These are phyloP conservation scores for Serendipita vermifera DNA, from an alignment of 768 basidiomycete genomes.

Conservation along the genomic window DNA sequence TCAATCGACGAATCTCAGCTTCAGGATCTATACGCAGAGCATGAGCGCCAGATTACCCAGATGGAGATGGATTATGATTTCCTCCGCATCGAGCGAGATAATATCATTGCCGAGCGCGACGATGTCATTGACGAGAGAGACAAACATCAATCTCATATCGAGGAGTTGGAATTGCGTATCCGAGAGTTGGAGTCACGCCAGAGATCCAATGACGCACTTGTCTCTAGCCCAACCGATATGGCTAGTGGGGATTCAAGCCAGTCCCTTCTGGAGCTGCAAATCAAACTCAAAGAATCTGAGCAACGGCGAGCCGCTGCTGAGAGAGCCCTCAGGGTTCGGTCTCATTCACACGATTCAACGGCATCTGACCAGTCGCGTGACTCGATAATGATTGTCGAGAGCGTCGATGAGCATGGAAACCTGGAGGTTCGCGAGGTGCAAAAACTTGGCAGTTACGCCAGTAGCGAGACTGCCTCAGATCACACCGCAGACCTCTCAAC, in stretches of 20 bases:
- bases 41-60: constrained; percentile 3
- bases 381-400: background rate
- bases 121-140: background rate
- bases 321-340: background rate
- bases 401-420: background rate
- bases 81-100: constrained; percentile 5
- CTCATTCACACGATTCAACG: background rate
- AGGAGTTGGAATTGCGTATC: background rate
- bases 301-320: background rate
- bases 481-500: background rate
- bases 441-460: background rate
- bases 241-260: background rate
- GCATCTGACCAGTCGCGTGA: background rate
- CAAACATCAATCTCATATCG: background rate
- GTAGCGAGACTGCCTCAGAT: constrained; percentile 3
- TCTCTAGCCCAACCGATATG: background rate
- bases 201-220: background rate
- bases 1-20: constrained; percentile 2
- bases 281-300: background rate
- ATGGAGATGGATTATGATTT: constrained; percentile 2
- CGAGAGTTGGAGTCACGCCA: background rate
- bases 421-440: background rate
- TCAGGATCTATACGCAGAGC: constrained; percentile 5
- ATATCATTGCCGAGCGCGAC: background rate
- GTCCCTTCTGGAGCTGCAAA: background rate